Evolutionary conservation across 129 eudicot species (phyloP).

Genomic region (Flaveria bidentis): DNA sequence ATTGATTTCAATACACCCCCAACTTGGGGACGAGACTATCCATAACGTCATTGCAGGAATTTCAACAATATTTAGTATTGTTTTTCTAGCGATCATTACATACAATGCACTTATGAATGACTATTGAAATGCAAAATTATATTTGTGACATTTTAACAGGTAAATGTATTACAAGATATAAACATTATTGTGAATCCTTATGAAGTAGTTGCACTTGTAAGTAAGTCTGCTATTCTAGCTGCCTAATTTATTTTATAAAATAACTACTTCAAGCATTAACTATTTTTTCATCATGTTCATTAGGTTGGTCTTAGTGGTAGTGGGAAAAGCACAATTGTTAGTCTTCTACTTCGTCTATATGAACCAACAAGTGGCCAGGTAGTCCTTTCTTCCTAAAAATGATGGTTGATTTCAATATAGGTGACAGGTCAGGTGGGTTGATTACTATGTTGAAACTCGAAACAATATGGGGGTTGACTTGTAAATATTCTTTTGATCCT

Average conservation of each 20-base stretch:
- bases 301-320: conserved; percentile 99
- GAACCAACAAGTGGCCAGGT: conserved; percentile 99
- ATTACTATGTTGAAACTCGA: not conserved
- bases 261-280: conserved; percentile 19
- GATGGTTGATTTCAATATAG: not conserved
- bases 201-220: conserved; percentile 96
- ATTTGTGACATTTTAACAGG: conserved; percentile 53
- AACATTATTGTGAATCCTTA: conserved; percentile 63
- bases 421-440: conserved; percentile 3
- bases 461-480: not conserved
- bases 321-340: conserved; percentile 94
- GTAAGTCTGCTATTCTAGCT: conserved; percentile 31
- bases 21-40: not conserved
- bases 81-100: not conserved
- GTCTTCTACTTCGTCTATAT: conserved; percentile 90
- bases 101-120: not conserved
- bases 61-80: conserved; percentile 15
- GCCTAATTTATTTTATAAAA: conserved; percentile 13
- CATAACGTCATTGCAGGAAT: not conserved
- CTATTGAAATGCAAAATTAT: conserved; percentile 13
- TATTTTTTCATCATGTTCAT: conserved; percentile 15
- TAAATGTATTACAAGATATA: conserved; percentile 63
- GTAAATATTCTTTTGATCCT: not conserved
- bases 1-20: not conserved
- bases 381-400: conserved; percentile 17